A percentile compares a stretch with the other conserved stretches of the same genome.
phyloP scores from a whole-genome alignment of 2,329 filamentous ascomycete species.

The Fusarium equiseti region DNA sequence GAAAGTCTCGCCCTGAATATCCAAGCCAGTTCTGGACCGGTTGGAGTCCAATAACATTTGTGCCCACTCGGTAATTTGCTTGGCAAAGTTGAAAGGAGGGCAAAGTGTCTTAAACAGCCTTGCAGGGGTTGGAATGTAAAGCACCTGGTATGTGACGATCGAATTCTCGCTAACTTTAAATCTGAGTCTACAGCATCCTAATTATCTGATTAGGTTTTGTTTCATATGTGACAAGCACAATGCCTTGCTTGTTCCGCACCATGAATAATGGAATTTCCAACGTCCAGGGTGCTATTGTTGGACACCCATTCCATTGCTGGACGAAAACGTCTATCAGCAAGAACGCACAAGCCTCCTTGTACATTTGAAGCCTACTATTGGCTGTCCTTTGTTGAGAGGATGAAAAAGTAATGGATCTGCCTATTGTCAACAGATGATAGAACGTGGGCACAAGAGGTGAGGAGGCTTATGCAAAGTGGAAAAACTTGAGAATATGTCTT shows the following conservation, averaged over 20 bases:
- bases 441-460: fast-evolving
- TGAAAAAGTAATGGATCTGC: background rate
- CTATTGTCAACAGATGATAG: background rate
- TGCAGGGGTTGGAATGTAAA: constrained; percentile 20
- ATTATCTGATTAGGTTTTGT: background rate
- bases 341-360: background rate
- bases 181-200: background rate
- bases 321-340: background rate
- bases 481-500: background rate
- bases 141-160: constrained; percentile 23
- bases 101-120: background rate
- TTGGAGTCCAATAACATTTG: background rate
- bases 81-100: background rate
- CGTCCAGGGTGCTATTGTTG: background rate
- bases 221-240: constrained; percentile 19
- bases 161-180: background rate
- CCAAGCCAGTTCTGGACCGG: background rate
- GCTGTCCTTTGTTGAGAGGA: background rate
- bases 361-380: no score
- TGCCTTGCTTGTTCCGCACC: background rate
- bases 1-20: background rate
- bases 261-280: no score
- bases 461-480: background rate
- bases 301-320: background rate
- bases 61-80: background rate